Evolutionary conservation across 1,284 basidiomycete genomes (phyloP).

Genomic region (Apiotrichum porosum): DNA sequence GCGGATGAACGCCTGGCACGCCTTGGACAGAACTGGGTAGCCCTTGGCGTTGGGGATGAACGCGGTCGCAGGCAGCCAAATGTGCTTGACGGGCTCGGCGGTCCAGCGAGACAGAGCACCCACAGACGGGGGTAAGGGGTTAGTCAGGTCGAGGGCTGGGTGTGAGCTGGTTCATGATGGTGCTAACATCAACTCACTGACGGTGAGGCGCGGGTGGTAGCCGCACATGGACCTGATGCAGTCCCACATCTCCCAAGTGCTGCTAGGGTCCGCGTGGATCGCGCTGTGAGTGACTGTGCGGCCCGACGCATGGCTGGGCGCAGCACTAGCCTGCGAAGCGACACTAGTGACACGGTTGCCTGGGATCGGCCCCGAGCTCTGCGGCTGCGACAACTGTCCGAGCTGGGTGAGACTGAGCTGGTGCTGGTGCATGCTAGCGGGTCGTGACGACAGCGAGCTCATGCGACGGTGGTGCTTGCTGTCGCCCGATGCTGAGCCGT

Average conservation of each 20-base stretch:
- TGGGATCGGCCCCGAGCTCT: not conserved
- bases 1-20: constrained; percentile 79
- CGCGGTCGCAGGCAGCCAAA: constrained; percentile 81
- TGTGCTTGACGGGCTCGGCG: constrained; percentile 80
- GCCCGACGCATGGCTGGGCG: not conserved
- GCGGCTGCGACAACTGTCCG: constrained; percentile 2
- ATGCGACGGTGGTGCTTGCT: constrained; percentile 36
- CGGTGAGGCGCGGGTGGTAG: constrained; percentile 72
- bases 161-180: not conserved
- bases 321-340: not conserved
- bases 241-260: constrained; percentile 99
- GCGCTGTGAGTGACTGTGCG: constrained; percentile 13
- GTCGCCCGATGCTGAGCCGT: not conserved
- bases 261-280: constrained; percentile 58
- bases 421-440: constrained; percentile 34
- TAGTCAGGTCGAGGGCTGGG: constrained; percentile 83
- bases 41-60: constrained; percentile 97
- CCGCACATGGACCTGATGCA: constrained; percentile 81
- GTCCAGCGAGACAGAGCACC: constrained; percentile 77
- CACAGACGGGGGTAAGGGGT: constrained; percentile 71
- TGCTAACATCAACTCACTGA: constrained; percentile 57
- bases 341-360: constrained; percentile 6
- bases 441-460: constrained; percentile 38
- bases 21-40: constrained; percentile 93
- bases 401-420: constrained; percentile 26